Evolutionary conservation across 768 basidiomycete species (phyloP), one percentile per base, ranked within the genome.

Genomic region (Asterophora lycoperdoides): DNA sequence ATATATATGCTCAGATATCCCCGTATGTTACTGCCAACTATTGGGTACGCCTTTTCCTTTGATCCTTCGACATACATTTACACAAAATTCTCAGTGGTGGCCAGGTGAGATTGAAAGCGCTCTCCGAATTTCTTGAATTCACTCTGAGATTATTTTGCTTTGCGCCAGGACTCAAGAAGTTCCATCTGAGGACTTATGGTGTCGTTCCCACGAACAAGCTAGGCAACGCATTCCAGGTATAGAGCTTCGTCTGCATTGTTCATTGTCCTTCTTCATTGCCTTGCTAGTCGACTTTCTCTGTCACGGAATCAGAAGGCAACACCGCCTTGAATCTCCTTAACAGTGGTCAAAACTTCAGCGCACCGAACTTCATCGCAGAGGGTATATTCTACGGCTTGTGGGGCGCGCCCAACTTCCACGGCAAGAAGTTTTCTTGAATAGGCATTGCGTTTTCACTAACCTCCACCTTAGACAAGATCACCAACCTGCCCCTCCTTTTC

Each of bases 21-120:
- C 69, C 68, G 7, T 70, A 65, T 44, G 68, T 69, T n/a, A 70
- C 67, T 11, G 68, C 68, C 1, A 70, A 70, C 26, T 68, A 64
- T 41, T 70, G 68, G 69, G 69, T 70, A 34, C 10, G 63, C 54
- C 8, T 62, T 55, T 20, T 19, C 14, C 15, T 36, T 47, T 28
- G 20, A 1, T 17, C 23, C 18, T 13, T 35, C 2, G 7, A 13
- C 8, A 6, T 32, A 1, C 26, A 32, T n/a, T 26, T 33, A 45
- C 13, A 10, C 17, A 14, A 15, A 4, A 10, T 20, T 28, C 14
- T 29, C 37, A 68, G 68, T 70, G 68, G 68, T 69, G 68, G 68
- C 69, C 69, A 33, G 64, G 65, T 64, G 38, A 53, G 60, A 17
- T 33, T 28, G n/a, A 9, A 19, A 20, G 18, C 38, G 7, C 10